A percentile compares a stretch with the other conserved stretches of the same genome.
phyloP scores from a whole-genome alignment of 1,139 yeast genomes.

The Yamadazyma buinensis region DNA sequence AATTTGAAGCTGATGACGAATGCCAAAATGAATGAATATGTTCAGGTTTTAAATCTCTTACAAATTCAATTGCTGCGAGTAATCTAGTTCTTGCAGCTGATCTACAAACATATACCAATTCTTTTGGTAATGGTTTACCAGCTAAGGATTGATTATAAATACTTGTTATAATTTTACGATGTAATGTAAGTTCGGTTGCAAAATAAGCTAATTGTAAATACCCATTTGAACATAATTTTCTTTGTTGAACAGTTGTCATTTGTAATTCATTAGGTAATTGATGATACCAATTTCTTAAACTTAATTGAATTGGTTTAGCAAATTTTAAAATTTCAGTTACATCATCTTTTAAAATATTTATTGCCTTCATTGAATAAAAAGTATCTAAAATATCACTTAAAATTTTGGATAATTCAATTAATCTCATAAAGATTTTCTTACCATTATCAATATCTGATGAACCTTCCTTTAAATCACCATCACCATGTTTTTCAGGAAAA shows the following conservation, averaged over 20 bases:
- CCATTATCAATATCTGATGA: slow-evolving; percentile 73
- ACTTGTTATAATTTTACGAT: slow-evolving; percentile 69
- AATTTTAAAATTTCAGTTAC: slow-evolving; percentile 63
- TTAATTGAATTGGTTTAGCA: slow-evolving; percentile 84
- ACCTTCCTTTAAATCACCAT: slow-evolving; percentile 55
- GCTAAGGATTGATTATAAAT: slow-evolving; percentile 40
- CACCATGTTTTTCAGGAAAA: slow-evolving; percentile 66
- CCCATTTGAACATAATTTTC: slow-evolving; percentile 66
- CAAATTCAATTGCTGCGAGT: slow-evolving; percentile 77
- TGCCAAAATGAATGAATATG: slow-evolving; percentile 90
- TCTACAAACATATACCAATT: slow-evolving; percentile 66
- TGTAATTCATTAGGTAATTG: slow-evolving; percentile 68
- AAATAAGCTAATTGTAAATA: slow-evolving; percentile 80
- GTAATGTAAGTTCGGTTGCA: slow-evolving; percentile 82
- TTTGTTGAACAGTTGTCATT: slow-evolving; percentile 57
- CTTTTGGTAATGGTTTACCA: slow-evolving; percentile 48
- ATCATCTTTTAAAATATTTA: slow-evolving; percentile 45
- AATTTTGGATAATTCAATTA: slow-evolving; percentile 66
- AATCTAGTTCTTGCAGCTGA: slow-evolving; percentile 81
- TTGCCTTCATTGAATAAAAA: slow-evolving; percentile 67
- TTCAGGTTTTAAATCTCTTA: slow-evolving; percentile 69
- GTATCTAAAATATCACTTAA: slow-evolving; percentile 68
- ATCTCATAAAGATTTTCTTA: slow-evolving; percentile 62
- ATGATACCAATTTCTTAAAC: slow-evolving; percentile 80
- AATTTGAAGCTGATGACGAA: slow-evolving; percentile 70